These are phyloP conservation scores for Hirsutella rhossiliensis DNA, from an alignment of 2,329 filamentous ascomycete genomes.

Conservation along the genomic window DNA sequence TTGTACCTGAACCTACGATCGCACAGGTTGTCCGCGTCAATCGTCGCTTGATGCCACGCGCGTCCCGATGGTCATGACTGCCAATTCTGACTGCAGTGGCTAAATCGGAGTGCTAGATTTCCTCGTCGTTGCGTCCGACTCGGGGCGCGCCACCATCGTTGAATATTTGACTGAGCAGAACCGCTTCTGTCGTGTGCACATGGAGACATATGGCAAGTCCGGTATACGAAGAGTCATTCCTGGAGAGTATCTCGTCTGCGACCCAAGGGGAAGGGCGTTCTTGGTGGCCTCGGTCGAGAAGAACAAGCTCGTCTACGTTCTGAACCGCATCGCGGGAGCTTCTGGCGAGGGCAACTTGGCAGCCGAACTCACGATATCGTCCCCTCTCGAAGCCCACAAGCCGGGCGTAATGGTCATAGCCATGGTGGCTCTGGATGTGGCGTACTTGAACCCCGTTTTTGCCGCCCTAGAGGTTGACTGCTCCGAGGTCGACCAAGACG, in stretches of 20 bases:
- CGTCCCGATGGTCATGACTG: not conserved
- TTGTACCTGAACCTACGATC: not conserved
- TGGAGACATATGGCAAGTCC: constrained; percentile 97
- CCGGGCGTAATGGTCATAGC: constrained; percentile 82
- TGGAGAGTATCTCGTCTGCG: constrained; percentile 89
- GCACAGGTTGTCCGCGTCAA: too few species aligned
- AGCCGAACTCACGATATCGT: constrained; percentile 82
- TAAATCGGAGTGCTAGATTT: constrained; percentile 56
- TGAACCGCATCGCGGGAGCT: constrained; percentile 79
- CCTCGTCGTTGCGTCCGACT: constrained; percentile 90
- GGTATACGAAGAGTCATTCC: constrained; percentile 87
- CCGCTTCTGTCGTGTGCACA: constrained; percentile 75
- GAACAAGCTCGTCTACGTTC: constrained; percentile 98
- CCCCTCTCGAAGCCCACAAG: constrained; percentile 91
- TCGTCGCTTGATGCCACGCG: too few species aligned
- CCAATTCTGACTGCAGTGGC: not conserved
- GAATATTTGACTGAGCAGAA: constrained; percentile 84
- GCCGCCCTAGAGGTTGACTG: constrained; percentile 92
- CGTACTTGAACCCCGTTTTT: constrained; percentile 95
- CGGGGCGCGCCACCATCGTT: constrained; percentile 84
- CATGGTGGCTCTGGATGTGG: constrained; percentile 80
- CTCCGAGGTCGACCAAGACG: constrained; percentile 80
- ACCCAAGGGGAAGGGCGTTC: constrained; percentile 91
- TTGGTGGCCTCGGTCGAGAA: constrained; percentile 92
- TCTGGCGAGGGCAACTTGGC: constrained; percentile 2